Percentiles rank a stretch among this genome's conserved stretches.
Evolutionary conservation across 2,329 filamentous ascomycete genomes (phyloP).

Genomic region (Plectosphaerella sp.): DNA sequence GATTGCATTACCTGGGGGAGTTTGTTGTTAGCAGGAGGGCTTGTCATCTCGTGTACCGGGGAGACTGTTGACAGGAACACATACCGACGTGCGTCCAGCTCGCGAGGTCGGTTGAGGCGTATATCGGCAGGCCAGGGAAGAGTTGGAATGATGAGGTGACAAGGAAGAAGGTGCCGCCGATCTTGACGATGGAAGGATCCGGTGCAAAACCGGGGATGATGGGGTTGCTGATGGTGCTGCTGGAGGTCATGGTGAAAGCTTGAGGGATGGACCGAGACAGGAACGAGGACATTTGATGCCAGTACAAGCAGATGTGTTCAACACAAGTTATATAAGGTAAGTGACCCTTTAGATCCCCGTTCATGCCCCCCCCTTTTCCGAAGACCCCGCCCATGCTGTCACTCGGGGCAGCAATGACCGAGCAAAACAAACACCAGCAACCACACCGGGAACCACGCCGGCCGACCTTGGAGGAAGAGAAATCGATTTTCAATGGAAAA

Average conservation of each 20-base stretch:
- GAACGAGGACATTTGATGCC: not conserved
- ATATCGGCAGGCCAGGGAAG: slow-evolving; percentile 45
- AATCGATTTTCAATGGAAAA: too few relatives aligned
- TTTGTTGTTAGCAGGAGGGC: not conserved
- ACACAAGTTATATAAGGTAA: too few relatives aligned
- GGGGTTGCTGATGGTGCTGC: slow-evolving; percentile 15
- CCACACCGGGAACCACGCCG: too few relatives aligned
- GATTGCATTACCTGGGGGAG: not conserved
- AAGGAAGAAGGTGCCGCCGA: slow-evolving; percentile 21
- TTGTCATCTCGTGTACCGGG: too few relatives aligned
- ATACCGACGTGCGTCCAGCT: slow-evolving; percentile 22
- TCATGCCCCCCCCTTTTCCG: too few relatives aligned
- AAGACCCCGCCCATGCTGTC: too few relatives aligned
- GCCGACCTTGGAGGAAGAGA: too few relatives aligned
- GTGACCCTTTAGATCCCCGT: too few relatives aligned
- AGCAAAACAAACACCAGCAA: too few relatives aligned
- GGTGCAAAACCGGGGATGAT: slow-evolving; percentile 24
- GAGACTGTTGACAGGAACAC: not conserved
- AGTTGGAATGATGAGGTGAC: slow-evolving; percentile 57
- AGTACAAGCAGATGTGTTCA: too few relatives aligned
- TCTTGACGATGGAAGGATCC: slow-evolving; percentile 20
- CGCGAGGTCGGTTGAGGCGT: slow-evolving; percentile 24
- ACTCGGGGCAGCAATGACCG: too few relatives aligned
- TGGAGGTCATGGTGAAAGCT: not conserved
- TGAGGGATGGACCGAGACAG: not conserved